Evolutionary conservation across 2,329 filamentous ascomycete species (phyloP).

Genomic region (Aspergillus intermedius): DNA sequence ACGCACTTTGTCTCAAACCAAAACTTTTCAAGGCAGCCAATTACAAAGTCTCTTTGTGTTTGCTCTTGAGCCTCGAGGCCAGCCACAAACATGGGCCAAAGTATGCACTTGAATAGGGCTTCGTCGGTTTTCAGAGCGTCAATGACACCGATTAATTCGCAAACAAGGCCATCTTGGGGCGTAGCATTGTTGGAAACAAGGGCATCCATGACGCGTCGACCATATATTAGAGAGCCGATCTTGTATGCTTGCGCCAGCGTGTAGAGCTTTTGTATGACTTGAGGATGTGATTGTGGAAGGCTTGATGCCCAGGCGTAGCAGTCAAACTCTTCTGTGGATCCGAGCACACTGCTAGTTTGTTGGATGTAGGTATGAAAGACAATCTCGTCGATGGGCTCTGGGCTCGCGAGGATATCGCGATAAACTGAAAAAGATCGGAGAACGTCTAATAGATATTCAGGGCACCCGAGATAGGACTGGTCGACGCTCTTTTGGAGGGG

Average conservation of each 20-base stretch:
- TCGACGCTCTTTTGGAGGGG: slow-evolving; percentile 21
- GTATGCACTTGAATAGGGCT: slow-evolving; percentile 26
- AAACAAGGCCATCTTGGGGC: slow-evolving; percentile 13
- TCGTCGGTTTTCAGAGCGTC: slow-evolving; percentile 16
- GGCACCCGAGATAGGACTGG: slow-evolving; percentile 31
- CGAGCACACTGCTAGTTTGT: slow-evolving; percentile 11
- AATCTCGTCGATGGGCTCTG: neutral
- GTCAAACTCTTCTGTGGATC: slow-evolving; percentile 18
- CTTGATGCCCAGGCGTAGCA: slow-evolving; percentile 19
- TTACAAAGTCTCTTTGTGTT: slow-evolving; percentile 17
- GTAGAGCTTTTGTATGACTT: slow-evolving; percentile 16
- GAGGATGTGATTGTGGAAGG: slow-evolving; percentile 10
- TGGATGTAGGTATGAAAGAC: slow-evolving; percentile 5
- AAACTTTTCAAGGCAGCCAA: slow-evolving; percentile 20
- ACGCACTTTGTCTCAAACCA: slow-evolving; percentile 26
- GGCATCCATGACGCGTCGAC: slow-evolving; percentile 24
- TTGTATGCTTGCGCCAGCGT: slow-evolving; percentile 24
- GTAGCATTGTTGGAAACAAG: slow-evolving; percentile 6
- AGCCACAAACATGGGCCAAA: slow-evolving; percentile 31
- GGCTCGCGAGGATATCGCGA: slow-evolving; percentile 16
- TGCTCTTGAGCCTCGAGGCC: slow-evolving; percentile 23
- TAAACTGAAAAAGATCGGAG: slow-evolving; percentile 22
- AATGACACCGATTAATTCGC: slow-evolving; percentile 20
- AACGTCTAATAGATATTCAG: slow-evolving; percentile 24
- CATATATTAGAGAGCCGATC: slow-evolving; percentile 25